Conservation (phyloP, 345 rosid genomes). For the Linum trigynum region DNA sequence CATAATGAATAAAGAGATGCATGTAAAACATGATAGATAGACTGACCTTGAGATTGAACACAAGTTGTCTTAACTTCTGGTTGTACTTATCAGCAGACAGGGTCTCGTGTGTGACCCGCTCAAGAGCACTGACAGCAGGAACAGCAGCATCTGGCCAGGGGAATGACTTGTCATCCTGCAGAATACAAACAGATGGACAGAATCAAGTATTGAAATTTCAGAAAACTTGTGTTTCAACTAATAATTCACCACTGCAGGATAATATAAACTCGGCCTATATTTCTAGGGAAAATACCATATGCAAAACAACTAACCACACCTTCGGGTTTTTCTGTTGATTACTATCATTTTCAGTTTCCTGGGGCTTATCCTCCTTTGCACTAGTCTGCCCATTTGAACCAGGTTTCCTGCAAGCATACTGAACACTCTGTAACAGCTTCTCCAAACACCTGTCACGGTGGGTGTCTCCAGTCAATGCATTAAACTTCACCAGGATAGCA, state of each 20-base stretch:
- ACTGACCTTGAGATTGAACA: slow-evolving; percentile 80
- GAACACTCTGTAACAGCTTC: slow-evolving; percentile 74
- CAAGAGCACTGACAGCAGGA: slow-evolving; percentile 66
- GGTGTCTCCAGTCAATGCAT: slow-evolving; percentile 60
- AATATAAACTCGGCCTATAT: not conserved
- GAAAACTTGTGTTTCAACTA: too few species aligned
- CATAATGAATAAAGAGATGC: not conserved
- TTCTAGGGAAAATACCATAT: not conserved
- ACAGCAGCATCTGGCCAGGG: slow-evolving; percentile 90
- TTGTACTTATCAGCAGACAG: slow-evolving; percentile 76
- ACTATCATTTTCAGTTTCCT: slow-evolving; percentile 26
- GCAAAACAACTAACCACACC: slow-evolving; percentile 21
- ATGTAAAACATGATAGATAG: not conserved
- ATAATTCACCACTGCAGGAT: not conserved
- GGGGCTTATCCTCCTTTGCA: slow-evolving; percentile 21
- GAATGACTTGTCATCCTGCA: slow-evolving; percentile 46
- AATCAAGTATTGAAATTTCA: not conserved
- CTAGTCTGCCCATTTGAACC: slow-evolving; percentile 27
- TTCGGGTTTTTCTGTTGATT: slow-evolving; percentile 36
- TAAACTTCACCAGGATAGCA: slow-evolving; percentile 44
- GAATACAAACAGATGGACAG: slow-evolving; percentile 2
- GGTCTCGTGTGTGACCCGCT: slow-evolving; percentile 67
- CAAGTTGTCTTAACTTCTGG: slow-evolving; percentile 72
- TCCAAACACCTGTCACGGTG: slow-evolving; percentile 87
- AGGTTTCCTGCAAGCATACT: slow-evolving; percentile 46